These are phyloP conservation scores for Hypoxylon sp. DNA, from an alignment of 2,329 filamentous ascomycete genomes.

Conservation along the genomic window DNA sequence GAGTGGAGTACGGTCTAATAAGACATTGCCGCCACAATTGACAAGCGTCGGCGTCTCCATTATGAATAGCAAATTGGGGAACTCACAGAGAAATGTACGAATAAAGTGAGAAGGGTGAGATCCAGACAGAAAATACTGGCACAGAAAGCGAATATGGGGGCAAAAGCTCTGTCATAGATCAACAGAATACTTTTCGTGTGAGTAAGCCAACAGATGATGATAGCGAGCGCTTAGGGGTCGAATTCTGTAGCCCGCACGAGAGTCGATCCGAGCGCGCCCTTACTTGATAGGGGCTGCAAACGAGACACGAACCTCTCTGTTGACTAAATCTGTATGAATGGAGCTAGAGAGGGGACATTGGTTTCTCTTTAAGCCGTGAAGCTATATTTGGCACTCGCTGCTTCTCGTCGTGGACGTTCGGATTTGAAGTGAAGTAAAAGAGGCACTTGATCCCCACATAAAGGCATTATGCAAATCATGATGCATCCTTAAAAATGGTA, in stretches of 20 bases:
- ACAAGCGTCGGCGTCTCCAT: background rate
- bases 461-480: background rate
- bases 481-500: background rate
- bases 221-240: background rate
- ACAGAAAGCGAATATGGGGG: background rate
- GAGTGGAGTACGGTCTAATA: constrained; percentile 14
- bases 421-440: background rate
- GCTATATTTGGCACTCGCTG: no score
- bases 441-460: background rate
- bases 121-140: no score
- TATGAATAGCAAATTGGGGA: background rate
- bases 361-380: background rate
- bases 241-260: background rate
- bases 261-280: background rate
- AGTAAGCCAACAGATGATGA: background rate
- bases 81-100: background rate
- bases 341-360: background rate
- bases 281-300: background rate
- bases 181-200: background rate
- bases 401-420: no score
- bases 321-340: background rate
- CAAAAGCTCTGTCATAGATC: background rate
- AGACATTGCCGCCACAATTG: constrained; percentile 25
- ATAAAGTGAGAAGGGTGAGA: background rate
- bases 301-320: background rate